Conservation (phyloP, 1,284 basidiomycete species). For the Austroboletus novae-zelandiae region DNA sequence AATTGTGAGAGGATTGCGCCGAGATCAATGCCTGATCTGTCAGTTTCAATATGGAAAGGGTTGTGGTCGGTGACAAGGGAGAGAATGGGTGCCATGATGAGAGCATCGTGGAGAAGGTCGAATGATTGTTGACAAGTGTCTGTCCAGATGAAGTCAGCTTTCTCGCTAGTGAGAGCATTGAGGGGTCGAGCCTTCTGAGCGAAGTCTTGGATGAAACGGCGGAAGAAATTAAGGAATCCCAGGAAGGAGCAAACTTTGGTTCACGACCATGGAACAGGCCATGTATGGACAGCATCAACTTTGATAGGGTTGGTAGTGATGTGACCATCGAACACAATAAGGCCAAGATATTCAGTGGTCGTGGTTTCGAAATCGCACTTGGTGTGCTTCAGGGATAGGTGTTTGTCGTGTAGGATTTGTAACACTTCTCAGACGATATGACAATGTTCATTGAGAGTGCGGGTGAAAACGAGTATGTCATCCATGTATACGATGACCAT, state of each 20-base stretch:
- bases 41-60: background rate
- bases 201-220: background rate
- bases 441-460: background rate
- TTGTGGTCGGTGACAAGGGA: background rate
- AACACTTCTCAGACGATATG: background rate
- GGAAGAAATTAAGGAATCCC: background rate
- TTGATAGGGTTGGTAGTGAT: too few species aligned
- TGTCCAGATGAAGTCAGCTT: background rate
- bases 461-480: background rate
- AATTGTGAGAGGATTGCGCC: background rate
- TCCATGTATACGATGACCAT: conserved; percentile 25
- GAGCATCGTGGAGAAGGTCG: background rate
- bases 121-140: background rate
- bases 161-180: background rate
- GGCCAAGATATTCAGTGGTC: conserved; percentile 3
- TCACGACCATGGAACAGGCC: background rate
- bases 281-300: conserved; percentile 10
- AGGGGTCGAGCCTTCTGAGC: too few species aligned
- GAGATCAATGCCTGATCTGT: background rate
- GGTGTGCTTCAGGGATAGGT: background rate
- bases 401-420: background rate
- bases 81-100: background rate
- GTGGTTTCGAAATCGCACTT: background rate
- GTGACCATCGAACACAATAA: background rate
- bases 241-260: background rate